Base-by-base conservation (phyloP, 352 stramenopile species). In the Stramenopiles sp. region DNA sequence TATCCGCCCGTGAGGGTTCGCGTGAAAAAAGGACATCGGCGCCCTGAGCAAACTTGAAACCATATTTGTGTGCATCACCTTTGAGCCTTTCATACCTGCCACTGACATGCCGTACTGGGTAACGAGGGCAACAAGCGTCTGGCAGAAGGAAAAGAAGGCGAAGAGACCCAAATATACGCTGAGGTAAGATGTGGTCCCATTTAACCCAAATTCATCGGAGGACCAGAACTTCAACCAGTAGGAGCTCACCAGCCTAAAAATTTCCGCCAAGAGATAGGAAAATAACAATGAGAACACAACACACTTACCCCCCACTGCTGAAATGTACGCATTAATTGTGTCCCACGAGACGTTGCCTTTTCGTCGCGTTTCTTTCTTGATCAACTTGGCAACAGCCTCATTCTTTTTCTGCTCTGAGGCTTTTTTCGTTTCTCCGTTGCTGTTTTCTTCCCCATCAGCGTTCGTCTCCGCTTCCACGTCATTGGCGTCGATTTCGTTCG, bases 1-100 rank as follows among this genome's bases (percentile, higher is more conserved):
- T 48, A 99, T 95, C 63, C 93, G 84, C 30, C 92, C 89, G n/a
- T 89, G 80, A 3, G 91, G 91, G 37, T 88, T 96, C 6, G 84
- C 87, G 75, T 96, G 90, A 78, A 94, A 95, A 81, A 92, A 96
- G 4, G 80, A 81, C 81, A 93, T 89, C 0, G 87, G 43, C 25
- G 43, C 43, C 12, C 43, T 12, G 12, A 63, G 25, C 43, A 63
- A 63, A 18, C 43, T 63, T 12, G 12, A 18, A 18, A 63, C 43
- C 43, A 63, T 63, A 12, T 63, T 12, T 12, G 25, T 25, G 25
- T 63, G 43, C 43, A 63, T 18, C 25, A 18, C 25, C 12, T 25
- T 12, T 18, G 43, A 63, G 25, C 43, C 43, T 18, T 25, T 12
- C 25, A 63, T 18, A 18, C 43, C 43, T 18, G 43, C 43, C 12